Evolutionary conservation across 352 stramenopile species (phyloP), one percentile per base, ranked within the genome.

Genomic region (Saprolegnia diclina): DNA sequence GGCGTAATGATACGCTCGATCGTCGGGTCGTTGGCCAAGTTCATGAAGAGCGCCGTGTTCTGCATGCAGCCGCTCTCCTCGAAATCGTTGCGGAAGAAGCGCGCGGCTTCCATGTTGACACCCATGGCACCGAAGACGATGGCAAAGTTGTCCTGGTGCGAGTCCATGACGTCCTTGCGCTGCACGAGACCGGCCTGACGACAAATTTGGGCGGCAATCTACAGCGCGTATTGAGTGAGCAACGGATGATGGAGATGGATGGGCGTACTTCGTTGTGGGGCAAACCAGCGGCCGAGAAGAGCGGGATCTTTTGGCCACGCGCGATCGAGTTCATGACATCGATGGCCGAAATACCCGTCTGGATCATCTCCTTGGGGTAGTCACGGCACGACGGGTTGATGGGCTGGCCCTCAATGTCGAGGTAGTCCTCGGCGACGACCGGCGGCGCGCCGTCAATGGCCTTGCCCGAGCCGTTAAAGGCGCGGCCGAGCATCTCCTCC

Each of bases 281-380:
- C 73, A 99, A 78, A 87, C 97, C 97, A 38, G 97, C 96, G 35
- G 97, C 97, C 63, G 94, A 99, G 82, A 99, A 99, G 64, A 99
- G 94, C 71, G 97, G 97, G 77, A 99, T 99, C 80, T 99, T 99
- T 79, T 99, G 97, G 73, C 97, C 97, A 88, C 97, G 93, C 26
- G 97, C 97, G 71, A 99, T 98, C 59, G 94, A 98, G 89, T 99
- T 99, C 97, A 99, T 99, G 35, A 99, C 96, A 82, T 99, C 97
- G 81, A 99, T 99, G 64, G 97, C 97, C 32, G 96, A 99, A 71
- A 99, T 99, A 78, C 97, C 97, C 40, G 97, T 99, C 80, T 99
- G 97, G 76, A 99, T 99, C 97, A 99, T 99, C 73, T 97, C 96
- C 85, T 99, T 99, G 70, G 97, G 97, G 82, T 99, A 99, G 78